These are phyloP conservation scores for Saccharum officinarum DNA, from an alignment of 176 grass and related monocot genomes.

Conservation along the genomic window DNA sequence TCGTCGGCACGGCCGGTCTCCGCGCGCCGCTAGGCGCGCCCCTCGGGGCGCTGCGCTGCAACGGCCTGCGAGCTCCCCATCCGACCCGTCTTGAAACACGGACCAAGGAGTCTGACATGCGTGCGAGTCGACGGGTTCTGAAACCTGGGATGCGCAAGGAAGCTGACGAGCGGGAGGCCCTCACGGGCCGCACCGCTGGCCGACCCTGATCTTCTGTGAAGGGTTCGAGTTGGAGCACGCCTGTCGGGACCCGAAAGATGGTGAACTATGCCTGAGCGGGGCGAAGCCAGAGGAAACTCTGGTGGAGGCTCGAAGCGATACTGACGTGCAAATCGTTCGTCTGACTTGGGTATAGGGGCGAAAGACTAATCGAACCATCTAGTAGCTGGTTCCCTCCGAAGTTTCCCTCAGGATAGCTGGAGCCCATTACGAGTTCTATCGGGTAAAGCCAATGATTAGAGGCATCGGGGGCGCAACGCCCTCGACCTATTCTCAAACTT, in stretches of 20 bases:
- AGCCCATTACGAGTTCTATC: constrained; percentile 59
- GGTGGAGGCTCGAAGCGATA: constrained; percentile 66
- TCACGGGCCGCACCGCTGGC: constrained; percentile 33
- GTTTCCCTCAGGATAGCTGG: constrained; percentile 62
- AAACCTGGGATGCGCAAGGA: not conserved
- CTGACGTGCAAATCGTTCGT: constrained; percentile 38
- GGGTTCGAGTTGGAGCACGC: constrained; percentile 78
- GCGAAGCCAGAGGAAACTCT: constrained; percentile 73
- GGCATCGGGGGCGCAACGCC: constrained; percentile 67
- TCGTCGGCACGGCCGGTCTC: too few relatives aligned
- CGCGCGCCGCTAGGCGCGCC: too few relatives aligned
- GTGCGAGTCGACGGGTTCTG: too few relatives aligned
- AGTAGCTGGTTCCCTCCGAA: constrained; percentile 51
- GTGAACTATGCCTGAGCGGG: constrained; percentile 64
- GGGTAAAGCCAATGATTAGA: constrained; percentile 57
- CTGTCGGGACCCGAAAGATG: constrained; percentile 58
- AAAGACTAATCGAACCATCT: constrained; percentile 58
- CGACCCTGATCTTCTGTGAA: constrained; percentile 63
- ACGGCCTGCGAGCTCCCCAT: constrained; percentile 56
- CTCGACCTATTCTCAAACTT: constrained; percentile 61
- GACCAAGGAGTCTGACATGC: too few relatives aligned
- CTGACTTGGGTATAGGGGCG: constrained; percentile 39
- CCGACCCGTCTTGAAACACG: constrained; percentile 59
- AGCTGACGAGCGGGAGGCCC: not conserved
- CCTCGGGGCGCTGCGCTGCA: not conserved